Evolutionary conservation across 2,329 filamentous ascomycete species (phyloP).

Genomic region (Sporothrix curviconia): DNA sequence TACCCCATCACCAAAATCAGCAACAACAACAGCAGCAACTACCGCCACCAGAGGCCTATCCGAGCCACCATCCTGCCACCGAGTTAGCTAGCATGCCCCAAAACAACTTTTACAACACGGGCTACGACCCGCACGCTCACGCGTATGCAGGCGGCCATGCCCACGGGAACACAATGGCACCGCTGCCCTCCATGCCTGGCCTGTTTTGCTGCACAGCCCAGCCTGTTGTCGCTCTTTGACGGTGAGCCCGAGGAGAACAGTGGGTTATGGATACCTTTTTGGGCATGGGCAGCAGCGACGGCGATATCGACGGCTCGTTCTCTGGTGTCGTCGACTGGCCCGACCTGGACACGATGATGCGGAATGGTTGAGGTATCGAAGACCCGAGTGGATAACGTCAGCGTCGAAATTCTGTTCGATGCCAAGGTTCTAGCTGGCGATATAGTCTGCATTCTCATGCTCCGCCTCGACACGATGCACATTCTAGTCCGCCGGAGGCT

Average conservation of each 20-base stretch:
- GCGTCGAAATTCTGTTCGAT: too few relatives aligned
- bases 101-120: not conserved
- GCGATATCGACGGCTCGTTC: not conserved
- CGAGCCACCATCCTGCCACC: too few relatives aligned
- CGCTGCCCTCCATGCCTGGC: not conserved
- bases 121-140: not conserved
- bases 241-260: constrained; percentile 8
- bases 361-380: not conserved
- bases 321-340: not conserved
- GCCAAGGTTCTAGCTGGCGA: too few relatives aligned
- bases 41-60: too few relatives aligned
- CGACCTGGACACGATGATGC: not conserved
- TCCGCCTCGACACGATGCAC: too few relatives aligned
- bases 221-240: constrained; percentile 1
- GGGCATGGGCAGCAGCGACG: not conserved
- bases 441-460: too few relatives aligned
- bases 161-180: not conserved
- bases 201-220: not conserved
- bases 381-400: not conserved
- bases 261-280: constrained; percentile 8
- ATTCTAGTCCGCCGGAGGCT: too few relatives aligned
- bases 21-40: not conserved
- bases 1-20: too few relatives aligned
- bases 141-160: too few relatives aligned
- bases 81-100: not conserved